Conservation (phyloP, 1,284 basidiomycete genomes). For the Cryptococcus hybrid region DNA sequence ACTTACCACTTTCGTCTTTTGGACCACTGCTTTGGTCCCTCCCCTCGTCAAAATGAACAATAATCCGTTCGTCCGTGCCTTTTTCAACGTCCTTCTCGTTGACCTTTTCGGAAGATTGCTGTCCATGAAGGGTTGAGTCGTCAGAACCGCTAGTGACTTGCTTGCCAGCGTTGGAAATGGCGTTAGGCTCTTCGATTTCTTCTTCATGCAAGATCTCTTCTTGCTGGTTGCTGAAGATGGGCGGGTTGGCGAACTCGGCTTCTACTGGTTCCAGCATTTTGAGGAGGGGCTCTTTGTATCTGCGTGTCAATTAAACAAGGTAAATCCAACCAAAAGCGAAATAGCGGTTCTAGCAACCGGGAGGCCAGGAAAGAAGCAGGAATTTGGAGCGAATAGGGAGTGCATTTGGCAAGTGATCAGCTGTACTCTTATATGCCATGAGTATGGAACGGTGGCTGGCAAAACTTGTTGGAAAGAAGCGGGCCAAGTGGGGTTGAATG, state of each 20-base stretch:
- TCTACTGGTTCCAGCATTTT: constrained; percentile 36
- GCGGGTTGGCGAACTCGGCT: constrained; percentile 37
- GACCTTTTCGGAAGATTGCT: not conserved
- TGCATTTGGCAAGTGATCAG: too few relatives aligned
- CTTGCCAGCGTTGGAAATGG: not conserved
- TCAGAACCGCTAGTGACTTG: not conserved
- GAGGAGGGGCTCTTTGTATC: not conserved
- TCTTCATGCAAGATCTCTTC: constrained; percentile 26
- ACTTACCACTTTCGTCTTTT: constrained; percentile 37
- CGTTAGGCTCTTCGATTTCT: constrained; percentile 17
- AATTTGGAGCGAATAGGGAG: too few relatives aligned
- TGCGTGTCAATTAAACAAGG: too few relatives aligned
- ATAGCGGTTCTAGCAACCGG: too few relatives aligned
- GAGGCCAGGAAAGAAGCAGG: too few relatives aligned
- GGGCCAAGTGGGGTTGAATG: not conserved
- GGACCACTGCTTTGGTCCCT: constrained; percentile 36
- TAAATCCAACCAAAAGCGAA: too few relatives aligned
- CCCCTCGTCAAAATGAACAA: constrained; percentile 33
- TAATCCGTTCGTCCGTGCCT: constrained; percentile 18
- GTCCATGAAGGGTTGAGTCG: not conserved
- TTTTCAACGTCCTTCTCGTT: constrained; percentile 16
- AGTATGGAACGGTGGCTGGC: too few relatives aligned
- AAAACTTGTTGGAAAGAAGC: too few relatives aligned
- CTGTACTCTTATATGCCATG: too few relatives aligned
- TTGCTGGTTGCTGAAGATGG: constrained; percentile 28